Base-by-base conservation (phyloP, 1,284 basidiomycete species). In the Inonotus obliquus region DNA sequence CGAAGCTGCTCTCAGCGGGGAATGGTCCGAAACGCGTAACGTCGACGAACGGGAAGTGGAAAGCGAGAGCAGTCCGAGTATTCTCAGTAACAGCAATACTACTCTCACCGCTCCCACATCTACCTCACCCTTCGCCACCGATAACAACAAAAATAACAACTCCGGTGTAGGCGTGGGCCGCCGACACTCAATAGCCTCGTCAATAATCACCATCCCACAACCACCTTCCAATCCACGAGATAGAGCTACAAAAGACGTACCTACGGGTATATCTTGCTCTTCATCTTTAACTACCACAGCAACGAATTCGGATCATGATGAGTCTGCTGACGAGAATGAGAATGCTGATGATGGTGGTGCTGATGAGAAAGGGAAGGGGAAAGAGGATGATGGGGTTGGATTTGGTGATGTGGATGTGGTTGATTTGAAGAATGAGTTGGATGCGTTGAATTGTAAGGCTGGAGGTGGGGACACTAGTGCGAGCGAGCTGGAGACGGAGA, bases 141-240 rank as follows among this genome's bases (percentile, higher is more conserved):
- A n/a, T n/a, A 39, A 39, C 38, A 39, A 9, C 38, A 39, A 39
- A 13, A 9, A 13, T 10, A 44, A 19, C 19, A n/a, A 17, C 2
- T 14, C 13, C 41, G n/a, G n/a, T 17, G 2, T 17, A 17, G 54
- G 14, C 2, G 69, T 82, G 10, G 54, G 14, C 19, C 77, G 87
- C 53, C 88, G 86, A 17, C 81, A 79, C 37, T 90, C 87, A 59
- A 84, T 89, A 76, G 51, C 51, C 51, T 91, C 90, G 23, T 91
- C 89, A 54, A 78, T 91, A 45, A 88, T 92, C 68, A 92, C 90
- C 27, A 89, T 92, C 60, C 88, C 89, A 4, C 87, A 91, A 68
- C 83, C 85, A 0, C 84, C 85, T 2, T 72, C 79, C 25, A 72
- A 83, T 45, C 82, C 83, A 23, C 81, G 80, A 1, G 74, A 79